A percentile compares a stretch with the other conserved stretches of the same genome.
These are phyloP conservation scores for Neospora caninum DNA, from an alignment of 169 alveolate species.

Conservation along the genomic window DNA sequence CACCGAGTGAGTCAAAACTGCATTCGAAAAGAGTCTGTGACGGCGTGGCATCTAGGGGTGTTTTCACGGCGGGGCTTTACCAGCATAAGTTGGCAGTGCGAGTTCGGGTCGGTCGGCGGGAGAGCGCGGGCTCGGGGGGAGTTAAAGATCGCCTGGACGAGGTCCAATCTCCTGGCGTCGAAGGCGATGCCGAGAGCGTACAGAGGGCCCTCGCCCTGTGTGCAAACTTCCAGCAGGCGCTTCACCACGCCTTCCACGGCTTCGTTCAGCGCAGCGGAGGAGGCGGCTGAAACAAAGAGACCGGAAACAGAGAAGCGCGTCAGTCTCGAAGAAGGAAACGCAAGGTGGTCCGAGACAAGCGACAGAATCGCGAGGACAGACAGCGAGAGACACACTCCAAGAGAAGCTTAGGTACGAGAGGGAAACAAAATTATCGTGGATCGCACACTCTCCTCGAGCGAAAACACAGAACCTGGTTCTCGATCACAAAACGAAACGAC, in stretches of 20 bases:
- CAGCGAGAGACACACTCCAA: too few relatives aligned
- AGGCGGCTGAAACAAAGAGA: background rate
- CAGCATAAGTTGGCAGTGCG: background rate
- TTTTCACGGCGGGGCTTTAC: background rate
- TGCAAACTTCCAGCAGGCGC: conserved; percentile 27
- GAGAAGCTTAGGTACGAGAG: too few relatives aligned
- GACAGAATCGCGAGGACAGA: too few relatives aligned
- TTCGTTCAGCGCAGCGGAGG: background rate
- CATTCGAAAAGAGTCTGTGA: too few relatives aligned
- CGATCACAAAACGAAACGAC: too few relatives aligned
- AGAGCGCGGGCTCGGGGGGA: background rate
- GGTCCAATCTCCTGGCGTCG: conserved; percentile 60
- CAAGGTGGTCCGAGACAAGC: too few relatives aligned
- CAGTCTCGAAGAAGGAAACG: background rate
- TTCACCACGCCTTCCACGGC: conserved; percentile 25
- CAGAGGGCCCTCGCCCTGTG: conserved; percentile 10
- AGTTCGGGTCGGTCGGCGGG: conserved; percentile 21
- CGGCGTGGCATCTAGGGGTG: too few relatives aligned
- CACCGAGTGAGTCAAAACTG: too few relatives aligned
- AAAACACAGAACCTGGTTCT: too few relatives aligned
- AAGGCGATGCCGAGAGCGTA: conserved; percentile 65
- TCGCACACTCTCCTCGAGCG: too few relatives aligned
- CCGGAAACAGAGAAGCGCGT: background rate
- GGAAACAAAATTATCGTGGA: too few relatives aligned
- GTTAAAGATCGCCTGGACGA: background rate